Conservation (phyloP, 2,329 filamentous ascomycete species). For the Botryotinia calthae region DNA sequence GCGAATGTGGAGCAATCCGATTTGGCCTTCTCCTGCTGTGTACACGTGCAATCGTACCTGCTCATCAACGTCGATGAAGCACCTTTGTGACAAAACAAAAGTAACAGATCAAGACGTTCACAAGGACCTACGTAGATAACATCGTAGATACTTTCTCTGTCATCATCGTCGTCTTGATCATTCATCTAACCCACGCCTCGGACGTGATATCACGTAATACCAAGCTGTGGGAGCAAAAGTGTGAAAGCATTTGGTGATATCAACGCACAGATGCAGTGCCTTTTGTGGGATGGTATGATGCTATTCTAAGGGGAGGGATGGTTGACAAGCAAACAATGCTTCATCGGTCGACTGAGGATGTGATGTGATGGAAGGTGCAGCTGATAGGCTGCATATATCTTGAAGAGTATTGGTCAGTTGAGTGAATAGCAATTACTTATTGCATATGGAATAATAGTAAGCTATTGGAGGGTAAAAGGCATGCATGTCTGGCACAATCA, state of each 20-base stretch:
- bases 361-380: slow-evolving; percentile 12
- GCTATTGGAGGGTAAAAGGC: slow-evolving; percentile 10
- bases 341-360: background rate
- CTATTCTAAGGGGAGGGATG: background rate
- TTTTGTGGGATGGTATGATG: background rate
- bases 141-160: slow-evolving; percentile 3
- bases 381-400: slow-evolving; percentile 9
- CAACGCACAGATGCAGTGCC: background rate
- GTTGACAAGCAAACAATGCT: background rate
- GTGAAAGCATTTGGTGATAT: background rate
- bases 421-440: background rate
- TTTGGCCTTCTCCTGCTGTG: slow-evolving; percentile 13
- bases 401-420: background rate
- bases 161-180: background rate
- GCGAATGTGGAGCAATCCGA: slow-evolving; percentile 12
- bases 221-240: background rate
- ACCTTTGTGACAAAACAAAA: slow-evolving; percentile 3
- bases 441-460: slow-evolving; percentile 14
- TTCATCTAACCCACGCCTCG: slow-evolving; percentile 8
- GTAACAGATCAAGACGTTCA: slow-evolving; percentile 3
- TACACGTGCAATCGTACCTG: slow-evolving; percentile 12
- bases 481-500: background rate
- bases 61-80: slow-evolving; percentile 6
- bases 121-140: slow-evolving; percentile 5
- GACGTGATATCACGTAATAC: slow-evolving; percentile 15